Evolutionary conservation across 257 asterid genomes (phyloP).

Genomic region (Echium plantagineum): DNA sequence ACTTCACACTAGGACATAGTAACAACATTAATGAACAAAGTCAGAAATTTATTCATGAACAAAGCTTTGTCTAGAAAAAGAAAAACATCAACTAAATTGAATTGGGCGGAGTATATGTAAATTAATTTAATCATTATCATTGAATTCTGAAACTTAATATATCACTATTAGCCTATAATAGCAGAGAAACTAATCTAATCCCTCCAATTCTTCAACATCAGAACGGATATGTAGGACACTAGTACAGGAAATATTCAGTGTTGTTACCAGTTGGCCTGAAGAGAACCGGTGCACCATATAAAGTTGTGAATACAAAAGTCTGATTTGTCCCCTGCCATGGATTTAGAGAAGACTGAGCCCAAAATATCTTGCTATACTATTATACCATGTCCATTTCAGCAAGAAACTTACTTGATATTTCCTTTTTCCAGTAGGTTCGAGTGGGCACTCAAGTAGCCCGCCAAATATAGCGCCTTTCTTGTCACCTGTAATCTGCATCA

Average conservation of each 20-base stretch:
- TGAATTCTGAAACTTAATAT: too few relatives aligned
- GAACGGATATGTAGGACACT: background rate
- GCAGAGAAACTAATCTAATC: too few relatives aligned
- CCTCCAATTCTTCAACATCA: background rate
- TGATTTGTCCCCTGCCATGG: background rate
- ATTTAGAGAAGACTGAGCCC: background rate
- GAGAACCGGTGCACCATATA: background rate
- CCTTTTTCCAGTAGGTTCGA: slow-evolving; percentile 71
- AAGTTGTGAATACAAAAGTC: background rate
- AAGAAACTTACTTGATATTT: slow-evolving; percentile 65
- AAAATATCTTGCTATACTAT: background rate
- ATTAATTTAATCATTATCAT: too few relatives aligned
- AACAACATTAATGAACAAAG: too few relatives aligned
- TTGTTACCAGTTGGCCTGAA: background rate
- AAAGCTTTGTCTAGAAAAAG: too few relatives aligned
- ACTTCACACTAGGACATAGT: too few relatives aligned
- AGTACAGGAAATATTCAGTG: background rate
- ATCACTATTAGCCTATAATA: too few relatives aligned
- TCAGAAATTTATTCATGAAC: too few relatives aligned
- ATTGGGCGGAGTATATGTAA: too few relatives aligned
- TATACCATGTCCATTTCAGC: background rate
- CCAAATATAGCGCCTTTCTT: slow-evolving; percentile 91
- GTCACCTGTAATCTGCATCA: slow-evolving; percentile 74
- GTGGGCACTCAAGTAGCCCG: slow-evolving; percentile 87
- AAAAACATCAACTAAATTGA: too few relatives aligned